Conservation (phyloP, 2,329 filamentous ascomycete genomes). For the Pseudopyricularia cyperi region DNA sequence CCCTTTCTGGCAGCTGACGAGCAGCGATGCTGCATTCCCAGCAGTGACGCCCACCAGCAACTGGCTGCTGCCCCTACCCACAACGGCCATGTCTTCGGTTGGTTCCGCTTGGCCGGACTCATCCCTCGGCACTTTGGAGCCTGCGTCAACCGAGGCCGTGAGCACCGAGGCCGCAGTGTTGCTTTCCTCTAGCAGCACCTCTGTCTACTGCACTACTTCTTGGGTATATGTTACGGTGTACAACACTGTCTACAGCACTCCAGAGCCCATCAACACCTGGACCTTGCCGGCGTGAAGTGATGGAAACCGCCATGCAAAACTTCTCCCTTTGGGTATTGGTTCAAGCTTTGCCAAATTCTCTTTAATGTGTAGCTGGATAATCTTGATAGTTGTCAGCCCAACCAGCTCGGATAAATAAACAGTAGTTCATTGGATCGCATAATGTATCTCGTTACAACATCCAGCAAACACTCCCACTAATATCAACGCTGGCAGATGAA, state of each 20-base stretch:
- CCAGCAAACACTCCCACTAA: too few relatives aligned
- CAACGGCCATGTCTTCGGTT: background rate
- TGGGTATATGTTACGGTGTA: background rate
- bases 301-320: too few relatives aligned
- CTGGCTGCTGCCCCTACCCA: background rate
- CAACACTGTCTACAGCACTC: slow-evolving; percentile 1
- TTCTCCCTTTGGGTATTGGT: background rate
- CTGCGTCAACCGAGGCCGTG: background rate
- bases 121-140: background rate
- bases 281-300: background rate
- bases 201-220: background rate
- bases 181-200: background rate
- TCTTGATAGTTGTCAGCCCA: too few relatives aligned
- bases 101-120: background rate
- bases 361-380: too few relatives aligned
- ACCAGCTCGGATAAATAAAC: too few relatives aligned
- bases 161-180: background rate
- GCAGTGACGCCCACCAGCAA: background rate
- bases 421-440: too few relatives aligned
- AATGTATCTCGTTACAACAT: too few relatives aligned
- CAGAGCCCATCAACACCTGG: background rate
- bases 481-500: too few relatives aligned
- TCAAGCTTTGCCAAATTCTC: background rate
- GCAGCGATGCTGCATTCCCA: background rate
- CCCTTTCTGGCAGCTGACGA: background rate